A percentile compares a stretch with the other conserved stretches of the same genome.
phyloP scores from a whole-genome alignment of 768 basidiomycete species.

The Exsudoporus frostii region DNA sequence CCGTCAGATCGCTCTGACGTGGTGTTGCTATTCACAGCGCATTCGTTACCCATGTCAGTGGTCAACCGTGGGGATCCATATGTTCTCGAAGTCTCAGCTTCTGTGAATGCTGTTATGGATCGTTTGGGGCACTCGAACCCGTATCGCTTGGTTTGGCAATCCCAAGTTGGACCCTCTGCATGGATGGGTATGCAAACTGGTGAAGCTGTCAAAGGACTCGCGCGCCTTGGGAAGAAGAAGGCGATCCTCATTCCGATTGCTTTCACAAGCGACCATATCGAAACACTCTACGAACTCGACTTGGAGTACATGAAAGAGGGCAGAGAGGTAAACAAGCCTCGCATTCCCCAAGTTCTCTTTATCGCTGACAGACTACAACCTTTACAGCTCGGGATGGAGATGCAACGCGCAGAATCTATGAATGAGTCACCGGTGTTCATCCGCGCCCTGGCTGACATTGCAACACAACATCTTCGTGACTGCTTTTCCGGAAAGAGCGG shows the following conservation, averaged over 20 bases:
- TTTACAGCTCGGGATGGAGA: conserved; percentile 84
- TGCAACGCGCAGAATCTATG: conserved; percentile 83
- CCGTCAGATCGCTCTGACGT: conserved; percentile 65
- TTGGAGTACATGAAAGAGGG: conserved; percentile 92
- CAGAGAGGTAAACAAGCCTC: conserved; percentile 60
- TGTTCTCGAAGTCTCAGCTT: conserved; percentile 89
- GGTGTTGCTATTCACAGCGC: conserved; percentile 92
- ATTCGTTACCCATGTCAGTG: conserved; percentile 96
- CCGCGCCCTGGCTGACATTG: conserved; percentile 90
- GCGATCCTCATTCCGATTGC: conserved; percentile 90
- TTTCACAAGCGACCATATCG: conserved; percentile 98
- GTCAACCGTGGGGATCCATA: conserved; percentile 99
- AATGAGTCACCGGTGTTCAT: conserved; percentile 97
- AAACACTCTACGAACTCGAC: conserved; percentile 96
- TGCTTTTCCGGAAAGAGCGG: conserved; percentile 52
- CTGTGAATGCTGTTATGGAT: conserved; percentile 92
- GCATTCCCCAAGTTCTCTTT: background rate
- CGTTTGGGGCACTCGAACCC: conserved; percentile 77
- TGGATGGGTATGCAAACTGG: conserved; percentile 99
- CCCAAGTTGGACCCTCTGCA: conserved; percentile 92
- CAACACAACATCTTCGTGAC: conserved; percentile 70
- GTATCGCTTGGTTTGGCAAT: conserved; percentile 96
- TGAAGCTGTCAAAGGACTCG: conserved; percentile 85
- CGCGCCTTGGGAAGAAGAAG: conserved; percentile 71
- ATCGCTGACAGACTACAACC: background rate